Percentiles rank a stretch among this genome's conserved stretches.
Conservation (phyloP, 78 protist genomes). For the Polysphondylium violaceum region DNA sequence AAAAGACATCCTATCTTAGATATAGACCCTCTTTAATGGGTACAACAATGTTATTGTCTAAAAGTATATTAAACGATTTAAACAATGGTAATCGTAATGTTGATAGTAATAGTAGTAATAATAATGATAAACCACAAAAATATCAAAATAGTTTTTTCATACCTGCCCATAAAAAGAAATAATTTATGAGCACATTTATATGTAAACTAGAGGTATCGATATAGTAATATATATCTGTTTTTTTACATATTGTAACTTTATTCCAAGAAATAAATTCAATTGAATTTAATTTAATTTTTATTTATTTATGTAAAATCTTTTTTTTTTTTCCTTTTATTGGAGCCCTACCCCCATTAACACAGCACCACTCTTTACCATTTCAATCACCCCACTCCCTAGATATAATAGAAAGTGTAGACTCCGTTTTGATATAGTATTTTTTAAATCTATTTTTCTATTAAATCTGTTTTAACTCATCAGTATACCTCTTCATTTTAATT, state of each 20-base stretch:
- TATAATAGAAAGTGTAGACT: too few relatives aligned
- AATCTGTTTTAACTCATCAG: too few relatives aligned
- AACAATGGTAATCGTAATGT: not conserved
- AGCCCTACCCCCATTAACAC: too few relatives aligned
- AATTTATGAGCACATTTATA: not conserved
- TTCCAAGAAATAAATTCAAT: not conserved
- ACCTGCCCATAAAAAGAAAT: not conserved
- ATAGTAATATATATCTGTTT: not conserved
- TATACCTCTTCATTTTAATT: too few relatives aligned
- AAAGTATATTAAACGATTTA: not conserved
- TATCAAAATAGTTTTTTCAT: not conserved
- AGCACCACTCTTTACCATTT: too few relatives aligned
- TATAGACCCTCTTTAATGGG: conserved; percentile 38
- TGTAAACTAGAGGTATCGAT: not conserved
- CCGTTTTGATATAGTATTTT: too few relatives aligned
- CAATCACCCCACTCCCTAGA: too few relatives aligned
- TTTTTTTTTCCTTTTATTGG: too few relatives aligned
- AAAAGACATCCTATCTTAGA: conserved; percentile 7
- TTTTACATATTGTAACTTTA: not conserved
- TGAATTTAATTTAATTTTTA: too few relatives aligned
- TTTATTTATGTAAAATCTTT: too few relatives aligned
- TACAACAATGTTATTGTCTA: not conserved
- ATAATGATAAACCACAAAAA: not conserved
- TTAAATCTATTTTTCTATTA: too few relatives aligned
- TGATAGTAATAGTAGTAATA: not conserved